A percentile compares a stretch with the other conserved stretches of the same genome.
phyloP scores from a whole-genome alignment of 176 grass and related monocot genomes.

The Oryza meyeriana region DNA sequence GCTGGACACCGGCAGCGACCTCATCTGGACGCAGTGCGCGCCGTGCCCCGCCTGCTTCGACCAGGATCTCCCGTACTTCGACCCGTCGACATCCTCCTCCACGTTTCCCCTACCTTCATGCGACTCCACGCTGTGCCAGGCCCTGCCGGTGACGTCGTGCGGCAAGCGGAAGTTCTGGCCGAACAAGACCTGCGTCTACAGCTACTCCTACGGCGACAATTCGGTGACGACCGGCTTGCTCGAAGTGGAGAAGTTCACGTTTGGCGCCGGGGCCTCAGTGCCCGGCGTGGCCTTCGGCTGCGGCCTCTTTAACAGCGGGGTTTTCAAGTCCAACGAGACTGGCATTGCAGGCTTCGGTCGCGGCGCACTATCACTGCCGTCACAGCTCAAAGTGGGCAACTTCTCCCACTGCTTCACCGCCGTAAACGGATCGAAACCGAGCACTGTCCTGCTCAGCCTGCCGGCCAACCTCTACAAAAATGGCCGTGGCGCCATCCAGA shows the following conservation, averaged over 20 bases:
- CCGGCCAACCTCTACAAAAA: slow-evolving; percentile 20
- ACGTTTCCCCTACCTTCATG: slow-evolving; percentile 29
- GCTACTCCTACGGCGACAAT: slow-evolving; percentile 9
- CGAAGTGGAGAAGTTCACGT: slow-evolving; percentile 36
- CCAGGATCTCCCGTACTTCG: slow-evolving; percentile 16
- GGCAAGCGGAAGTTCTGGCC: background rate
- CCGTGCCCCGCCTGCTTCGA: slow-evolving; percentile 37
- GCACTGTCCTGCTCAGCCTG: slow-evolving; percentile 31
- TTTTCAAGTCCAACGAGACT: slow-evolving; percentile 36
- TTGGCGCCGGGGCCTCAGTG: background rate
- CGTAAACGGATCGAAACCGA: background rate
- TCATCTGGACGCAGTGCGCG: slow-evolving; percentile 45
- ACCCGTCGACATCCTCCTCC: slow-evolving; percentile 18
- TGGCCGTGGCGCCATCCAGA: background rate
- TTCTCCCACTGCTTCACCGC: slow-evolving; percentile 56
- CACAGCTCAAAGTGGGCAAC: slow-evolving; percentile 41
- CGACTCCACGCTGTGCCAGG: background rate
- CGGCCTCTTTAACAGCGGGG: slow-evolving; percentile 23
- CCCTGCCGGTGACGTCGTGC: background rate
- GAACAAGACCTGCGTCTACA: slow-evolving; percentile 20
- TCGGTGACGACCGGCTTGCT: slow-evolving; percentile 34
- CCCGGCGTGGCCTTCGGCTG: slow-evolving; percentile 35
- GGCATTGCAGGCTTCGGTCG: slow-evolving; percentile 42
- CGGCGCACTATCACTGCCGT: slow-evolving; percentile 28
- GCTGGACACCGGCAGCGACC: slow-evolving; percentile 59